Evolutionary conservation across 2,329 filamentous ascomycete genomes (phyloP).

Genomic region (Thyridium curvatum): DNA sequence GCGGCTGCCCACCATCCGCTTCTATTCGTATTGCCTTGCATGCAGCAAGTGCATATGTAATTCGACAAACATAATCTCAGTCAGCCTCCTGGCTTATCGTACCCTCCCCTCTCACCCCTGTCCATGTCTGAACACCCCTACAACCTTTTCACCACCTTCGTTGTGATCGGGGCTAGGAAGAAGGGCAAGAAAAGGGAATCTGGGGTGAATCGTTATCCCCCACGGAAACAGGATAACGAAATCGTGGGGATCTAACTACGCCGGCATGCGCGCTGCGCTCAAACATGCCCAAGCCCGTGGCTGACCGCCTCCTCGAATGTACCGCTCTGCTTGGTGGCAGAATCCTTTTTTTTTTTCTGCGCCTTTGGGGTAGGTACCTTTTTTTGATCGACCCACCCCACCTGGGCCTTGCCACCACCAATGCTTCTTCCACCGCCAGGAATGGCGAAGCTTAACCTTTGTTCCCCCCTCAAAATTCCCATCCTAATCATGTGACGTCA

Average conservation of each 20-base stretch:
- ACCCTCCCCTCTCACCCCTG: neutral
- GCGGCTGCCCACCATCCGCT: too few relatives aligned
- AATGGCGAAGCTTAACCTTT: neutral
- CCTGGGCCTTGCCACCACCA: neutral
- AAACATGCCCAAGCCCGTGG: too few relatives aligned
- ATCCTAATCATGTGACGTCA: neutral
- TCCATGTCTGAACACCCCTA: neutral
- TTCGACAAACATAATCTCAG: too few relatives aligned
- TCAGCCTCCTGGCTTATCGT: neutral
- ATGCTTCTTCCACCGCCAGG: too few relatives aligned
- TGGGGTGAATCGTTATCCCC: neutral
- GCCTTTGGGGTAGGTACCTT: too few relatives aligned
- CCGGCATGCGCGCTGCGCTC: too few relatives aligned
- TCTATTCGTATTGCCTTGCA: neutral
- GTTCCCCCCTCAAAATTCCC: neutral
- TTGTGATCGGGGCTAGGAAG: too few relatives aligned
- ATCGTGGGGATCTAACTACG: too few relatives aligned
- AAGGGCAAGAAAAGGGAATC: neutral
- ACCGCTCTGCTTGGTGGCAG: neutral
- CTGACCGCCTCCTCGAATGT: too few relatives aligned
- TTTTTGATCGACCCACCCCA: neutral
- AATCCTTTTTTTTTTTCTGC: too few relatives aligned
- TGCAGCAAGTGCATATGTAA: too few relatives aligned
- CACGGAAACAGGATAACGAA: neutral
- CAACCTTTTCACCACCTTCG: neutral